Conservation (phyloP, 2,329 filamentous ascomycete genomes). For the Xylariaceae sp. region DNA sequence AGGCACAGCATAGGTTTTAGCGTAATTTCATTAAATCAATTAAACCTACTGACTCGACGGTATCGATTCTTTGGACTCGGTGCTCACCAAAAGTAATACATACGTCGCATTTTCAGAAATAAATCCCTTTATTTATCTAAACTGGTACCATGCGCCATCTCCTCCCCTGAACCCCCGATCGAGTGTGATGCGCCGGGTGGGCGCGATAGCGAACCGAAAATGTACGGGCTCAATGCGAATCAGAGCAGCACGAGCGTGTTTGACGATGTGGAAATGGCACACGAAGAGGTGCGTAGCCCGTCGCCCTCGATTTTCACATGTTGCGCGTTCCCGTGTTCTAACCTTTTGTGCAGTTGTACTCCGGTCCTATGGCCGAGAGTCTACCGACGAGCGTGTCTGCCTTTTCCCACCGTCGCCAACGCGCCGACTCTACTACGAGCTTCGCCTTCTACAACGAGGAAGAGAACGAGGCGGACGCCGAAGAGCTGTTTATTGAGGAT, state of each 20-base stretch:
- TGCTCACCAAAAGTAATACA: no score
- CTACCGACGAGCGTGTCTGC: slow-evolving; percentile 91
- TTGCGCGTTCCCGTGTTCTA: slow-evolving; percentile 18
- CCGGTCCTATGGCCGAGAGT: slow-evolving; percentile 89
- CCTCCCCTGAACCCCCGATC: background rate
- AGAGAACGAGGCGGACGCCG: slow-evolving; percentile 37
- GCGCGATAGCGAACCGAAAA: slow-evolving; percentile 21
- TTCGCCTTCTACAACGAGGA: slow-evolving; percentile 85
- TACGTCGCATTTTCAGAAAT: no score
- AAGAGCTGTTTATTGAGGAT: slow-evolving; percentile 36
- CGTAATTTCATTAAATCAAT: background rate
- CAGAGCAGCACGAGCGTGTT: slow-evolving; percentile 75
- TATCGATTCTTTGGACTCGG: background rate
- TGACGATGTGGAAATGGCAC: slow-evolving; percentile 97
- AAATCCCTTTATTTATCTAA: no score
- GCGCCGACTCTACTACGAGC: slow-evolving; percentile 79
- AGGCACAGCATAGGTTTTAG: background rate
- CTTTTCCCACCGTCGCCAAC: slow-evolving; percentile 75
- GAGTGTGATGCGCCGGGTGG: slow-evolving; percentile 15
- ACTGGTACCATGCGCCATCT: background rate
- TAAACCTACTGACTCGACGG: background rate
- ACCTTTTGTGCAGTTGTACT: slow-evolving; percentile 58
- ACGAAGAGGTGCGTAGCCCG: slow-evolving; percentile 70
- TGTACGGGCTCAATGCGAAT: slow-evolving; percentile 65
- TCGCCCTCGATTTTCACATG: slow-evolving; percentile 2